phyloP scores from a whole-genome alignment of 202 grass and related monocot genomes.

The Zoysia matrella region DNA sequence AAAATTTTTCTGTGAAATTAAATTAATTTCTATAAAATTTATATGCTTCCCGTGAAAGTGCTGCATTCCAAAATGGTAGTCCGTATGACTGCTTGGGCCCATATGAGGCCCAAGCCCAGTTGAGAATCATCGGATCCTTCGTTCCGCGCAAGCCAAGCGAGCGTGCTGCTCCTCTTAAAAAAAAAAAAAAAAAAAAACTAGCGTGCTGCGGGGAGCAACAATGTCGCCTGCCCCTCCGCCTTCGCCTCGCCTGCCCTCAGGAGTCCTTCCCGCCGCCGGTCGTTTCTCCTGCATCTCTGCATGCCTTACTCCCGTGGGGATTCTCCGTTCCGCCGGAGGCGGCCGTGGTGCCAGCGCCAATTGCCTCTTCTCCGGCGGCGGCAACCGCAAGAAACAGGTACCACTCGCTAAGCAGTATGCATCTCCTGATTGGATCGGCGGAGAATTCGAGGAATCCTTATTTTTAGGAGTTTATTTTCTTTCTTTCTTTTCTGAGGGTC shows the following conservation, averaged over 20 bases:
- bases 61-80: no score
- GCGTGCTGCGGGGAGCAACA: conserved; percentile 1
- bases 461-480: not conserved
- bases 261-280: not conserved
- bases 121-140: no score
- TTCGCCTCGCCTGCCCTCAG: conserved; percentile 5
- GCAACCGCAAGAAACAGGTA: conserved; percentile 44
- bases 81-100: no score
- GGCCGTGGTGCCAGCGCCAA: conserved; percentile 9
- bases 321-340: not conserved
- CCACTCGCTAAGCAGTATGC: not conserved
- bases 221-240: conserved; percentile 47
- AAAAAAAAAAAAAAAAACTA: no score
- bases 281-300: not conserved
- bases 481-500: not conserved
- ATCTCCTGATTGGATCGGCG: not conserved
- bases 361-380: conserved; percentile 49
- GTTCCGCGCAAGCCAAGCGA: no score
- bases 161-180: no score
- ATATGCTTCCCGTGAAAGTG: no score
- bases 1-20: no score
- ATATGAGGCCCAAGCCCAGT: no score
- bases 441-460: not conserved
- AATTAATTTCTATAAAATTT: no score
- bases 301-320: not conserved